Conservation (phyloP, 345 rosid species). For the Carallia brachiata region DNA sequence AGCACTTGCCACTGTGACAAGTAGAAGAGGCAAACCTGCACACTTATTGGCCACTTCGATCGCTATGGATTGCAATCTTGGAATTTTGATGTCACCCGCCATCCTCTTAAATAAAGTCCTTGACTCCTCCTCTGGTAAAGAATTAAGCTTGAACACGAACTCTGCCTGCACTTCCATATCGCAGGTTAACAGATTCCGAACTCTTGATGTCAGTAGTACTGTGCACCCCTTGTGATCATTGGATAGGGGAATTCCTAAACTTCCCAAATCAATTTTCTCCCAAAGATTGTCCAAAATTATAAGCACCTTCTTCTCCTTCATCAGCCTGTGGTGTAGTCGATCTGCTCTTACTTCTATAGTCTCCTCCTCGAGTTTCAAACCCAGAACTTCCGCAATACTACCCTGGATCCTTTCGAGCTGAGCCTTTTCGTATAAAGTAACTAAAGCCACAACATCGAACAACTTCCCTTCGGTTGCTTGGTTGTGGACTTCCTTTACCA, state of each 20-base stretch:
- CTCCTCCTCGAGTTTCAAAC: neutral
- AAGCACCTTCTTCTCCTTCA: constrained; percentile 19
- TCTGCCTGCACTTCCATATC: constrained; percentile 20
- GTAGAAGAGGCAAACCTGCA: constrained; percentile 30
- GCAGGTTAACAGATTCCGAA: neutral
- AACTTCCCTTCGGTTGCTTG: neutral
- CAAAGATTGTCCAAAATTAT: constrained; percentile 34
- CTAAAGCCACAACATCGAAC: constrained; percentile 8
- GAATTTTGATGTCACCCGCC: constrained; percentile 4
- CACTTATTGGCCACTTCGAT: constrained; percentile 13
- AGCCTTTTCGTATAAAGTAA: neutral
- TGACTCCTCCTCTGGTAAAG: constrained; percentile 22
- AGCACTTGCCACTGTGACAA: constrained; percentile 19
- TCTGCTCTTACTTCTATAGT: neutral
- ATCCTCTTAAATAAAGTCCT: constrained; percentile 25
- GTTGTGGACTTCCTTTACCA: neutral
- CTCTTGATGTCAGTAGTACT: constrained; percentile 30
- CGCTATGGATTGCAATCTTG: neutral
- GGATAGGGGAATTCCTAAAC: constrained; percentile 39
- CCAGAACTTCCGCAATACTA: constrained; percentile 14
- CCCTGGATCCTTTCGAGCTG: constrained; percentile 17
- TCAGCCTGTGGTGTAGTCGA: neutral
- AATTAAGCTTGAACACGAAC: neutral
- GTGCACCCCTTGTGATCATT: constrained; percentile 24
- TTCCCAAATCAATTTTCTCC: constrained; percentile 18